Base-by-base conservation (phyloP, 2,329 filamentous ascomycete genomes). In the Celoporthe dispersa region DNA sequence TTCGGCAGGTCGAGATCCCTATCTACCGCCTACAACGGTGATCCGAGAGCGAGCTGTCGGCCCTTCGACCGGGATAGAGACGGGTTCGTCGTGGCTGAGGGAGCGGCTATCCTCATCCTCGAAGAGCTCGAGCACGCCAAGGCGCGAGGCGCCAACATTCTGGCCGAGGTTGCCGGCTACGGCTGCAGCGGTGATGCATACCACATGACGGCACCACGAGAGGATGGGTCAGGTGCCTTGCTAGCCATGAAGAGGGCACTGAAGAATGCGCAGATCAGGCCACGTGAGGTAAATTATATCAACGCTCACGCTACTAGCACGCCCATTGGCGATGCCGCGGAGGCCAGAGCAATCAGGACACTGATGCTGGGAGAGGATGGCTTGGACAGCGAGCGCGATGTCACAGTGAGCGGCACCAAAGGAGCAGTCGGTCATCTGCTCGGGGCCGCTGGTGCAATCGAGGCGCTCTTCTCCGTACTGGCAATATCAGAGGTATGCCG, bases 281-380 rank as follows among this genome's bases (percentile, higher is more conserved):
- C 96, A 0, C 81, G 81, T 0, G 82, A 90, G 55, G 90, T 99
- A 5, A 93, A 94, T 79, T 99, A 99, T 79, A 88, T 99, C 77
- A 99, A 98, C 77, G 96, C 96, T 1, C 96, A 99, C 78, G 96
- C 95, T 0, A 99, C 96, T 1, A 93, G 92, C 31, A 99, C 95
- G 0, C 80, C 85, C 8, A 86, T 98, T 2, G 96, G 96, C 0
- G 96, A 99, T 81, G 87, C 88, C 31, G 95, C 96, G 1, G 96
- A 99, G 81, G 95, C 95, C 65, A 83, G 85, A 9, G 96, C 96
- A 0, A 95, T 98, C 75, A 91, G 90, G 72, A 82, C 87, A 0
- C 80, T 99, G 53, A 90, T 98, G 81, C 83, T 94, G 12, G 92
- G 92, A 0, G 86, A 90, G 31, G 87, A 92, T 25, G 94, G 93